Conservation (phyloP, 345 rosid genomes). For the Dipteronia dyeriana region DNA sequence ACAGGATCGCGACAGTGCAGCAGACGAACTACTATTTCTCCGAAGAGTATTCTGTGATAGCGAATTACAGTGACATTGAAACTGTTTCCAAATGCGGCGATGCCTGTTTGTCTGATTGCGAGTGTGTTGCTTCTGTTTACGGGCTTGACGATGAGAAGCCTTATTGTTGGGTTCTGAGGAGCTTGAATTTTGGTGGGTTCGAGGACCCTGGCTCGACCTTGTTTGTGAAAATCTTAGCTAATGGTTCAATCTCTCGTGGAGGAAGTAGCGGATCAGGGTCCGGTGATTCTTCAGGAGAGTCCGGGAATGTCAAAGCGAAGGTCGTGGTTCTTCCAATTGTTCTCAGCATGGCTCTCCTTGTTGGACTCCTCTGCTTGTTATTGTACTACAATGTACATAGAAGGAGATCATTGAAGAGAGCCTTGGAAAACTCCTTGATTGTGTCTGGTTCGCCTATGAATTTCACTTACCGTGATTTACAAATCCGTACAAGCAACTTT, state of each 20-base stretch:
- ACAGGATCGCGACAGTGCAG: slow-evolving; percentile 58
- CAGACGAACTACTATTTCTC: slow-evolving; percentile 82
- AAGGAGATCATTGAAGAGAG: slow-evolving; percentile 53
- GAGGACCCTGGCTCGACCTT: slow-evolving; percentile 77
- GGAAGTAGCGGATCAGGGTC: slow-evolving; percentile 6
- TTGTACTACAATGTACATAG: slow-evolving; percentile 63
- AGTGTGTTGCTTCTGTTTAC: slow-evolving; percentile 84
- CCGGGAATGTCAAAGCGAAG: slow-evolving; percentile 32
- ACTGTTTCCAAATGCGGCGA: slow-evolving; percentile 69
- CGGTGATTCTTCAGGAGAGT: slow-evolving; percentile 20
- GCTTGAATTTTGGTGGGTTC: slow-evolving; percentile 77
- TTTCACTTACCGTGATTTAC: slow-evolving; percentile 74
- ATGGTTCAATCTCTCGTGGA: slow-evolving; percentile 35
- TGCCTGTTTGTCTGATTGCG: slow-evolving; percentile 70
- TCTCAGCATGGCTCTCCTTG: slow-evolving; percentile 56
- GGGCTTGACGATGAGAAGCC: slow-evolving; percentile 88
- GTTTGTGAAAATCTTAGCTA: slow-evolving; percentile 63
- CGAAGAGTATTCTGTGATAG: slow-evolving; percentile 49
- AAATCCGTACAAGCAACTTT: slow-evolving; percentile 62
- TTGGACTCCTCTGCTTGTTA: slow-evolving; percentile 64
- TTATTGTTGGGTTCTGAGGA: slow-evolving; percentile 81
- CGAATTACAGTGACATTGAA: slow-evolving; percentile 62
- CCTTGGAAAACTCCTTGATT: slow-evolving; percentile 48
- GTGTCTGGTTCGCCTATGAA: slow-evolving; percentile 68
- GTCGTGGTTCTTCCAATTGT: slow-evolving; percentile 63